Conservation (phyloP, 805 yeast genomes). For the Starmerella geochares region DNA sequence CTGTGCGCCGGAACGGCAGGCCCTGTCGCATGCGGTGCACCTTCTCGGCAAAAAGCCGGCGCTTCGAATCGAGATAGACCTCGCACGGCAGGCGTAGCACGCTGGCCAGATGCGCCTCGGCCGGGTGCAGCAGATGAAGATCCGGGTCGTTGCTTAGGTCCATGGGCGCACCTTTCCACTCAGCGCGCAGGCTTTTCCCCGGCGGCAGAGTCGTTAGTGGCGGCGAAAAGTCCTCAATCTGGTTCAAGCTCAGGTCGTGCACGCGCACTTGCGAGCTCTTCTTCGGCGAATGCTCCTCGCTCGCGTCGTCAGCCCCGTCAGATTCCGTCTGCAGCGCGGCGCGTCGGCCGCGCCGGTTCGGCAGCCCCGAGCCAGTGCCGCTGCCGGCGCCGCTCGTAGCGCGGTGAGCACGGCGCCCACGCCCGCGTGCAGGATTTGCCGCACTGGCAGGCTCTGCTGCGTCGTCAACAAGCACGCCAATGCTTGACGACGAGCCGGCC, state of each 20-base stretch:
- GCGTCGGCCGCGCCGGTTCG: slow-evolving; percentile 8
- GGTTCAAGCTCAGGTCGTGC: slow-evolving; percentile 33
- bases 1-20: slow-evolving; percentile 86
- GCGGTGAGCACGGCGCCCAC: slow-evolving; percentile 2
- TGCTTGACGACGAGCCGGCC: slow-evolving; percentile 21
- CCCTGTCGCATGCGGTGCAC: slow-evolving; percentile 61
- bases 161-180: slow-evolving; percentile 99
- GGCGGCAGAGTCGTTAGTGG: slow-evolving; percentile 53
- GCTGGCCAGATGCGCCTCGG: slow-evolving; percentile 77
- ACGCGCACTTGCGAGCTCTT: slow-evolving; percentile 27
- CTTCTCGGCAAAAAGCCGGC: slow-evolving; percentile 81
- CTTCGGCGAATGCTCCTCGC: slow-evolving; percentile 1
- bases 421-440: background rate
- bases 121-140: slow-evolving; percentile 68
- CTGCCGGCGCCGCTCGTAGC: slow-evolving; percentile 2
- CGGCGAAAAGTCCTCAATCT: slow-evolving; percentile 76
- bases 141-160: slow-evolving; percentile 72
- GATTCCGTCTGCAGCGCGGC: slow-evolving; percentile 1
- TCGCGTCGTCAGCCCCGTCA: background rate
- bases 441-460: background rate
- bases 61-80: slow-evolving; percentile 64
- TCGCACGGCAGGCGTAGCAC: slow-evolving; percentile 81
- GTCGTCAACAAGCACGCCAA: background rate
- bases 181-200: slow-evolving; percentile 67
- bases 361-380: background rate